Base-by-base conservation (phyloP, 2,329 filamentous ascomycete genomes). In the Huntiella decipiens region DNA sequence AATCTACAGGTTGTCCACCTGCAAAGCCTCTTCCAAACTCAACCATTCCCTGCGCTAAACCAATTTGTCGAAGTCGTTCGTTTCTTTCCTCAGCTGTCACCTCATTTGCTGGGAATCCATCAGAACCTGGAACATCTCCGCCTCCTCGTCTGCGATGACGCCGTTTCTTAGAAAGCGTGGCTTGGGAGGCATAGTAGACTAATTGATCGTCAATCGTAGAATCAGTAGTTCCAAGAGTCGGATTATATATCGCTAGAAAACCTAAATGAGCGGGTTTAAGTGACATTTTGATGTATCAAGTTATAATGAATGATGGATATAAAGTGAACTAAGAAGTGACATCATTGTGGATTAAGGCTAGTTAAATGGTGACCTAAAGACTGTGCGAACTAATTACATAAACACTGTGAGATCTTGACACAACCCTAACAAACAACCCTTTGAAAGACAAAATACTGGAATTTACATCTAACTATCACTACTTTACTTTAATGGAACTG, bases 191-290 rank as follows among this genome's bases (percentile, higher is more conserved):
- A 64, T 93, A 95, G 67, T 94, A 98, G 54, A 95, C 83, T 52
- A 96, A 84, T 63, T 98, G 85, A 53, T 91, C 71, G 48, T 73
- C 68, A 53, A 88, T 68, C 1, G 66, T 70, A 38, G 71, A 67
- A 54, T 72, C 68, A 3, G 65, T 69, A 38, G 56, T 58, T 55
- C 82, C 79, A 38, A 92, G 71, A 4, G 79, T 76, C 32, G 92
- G 91, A 60, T 93, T 96, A 69, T 93, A 98, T 59, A 98, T 92
- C 59, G 88, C 78, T 39, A 98, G 72, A 60, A 91, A 96, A 55
- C 83, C 82, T 28, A 96, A 74, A 34, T 50, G 48, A 33, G 48
- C 48, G 8, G 44, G 48, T 32, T 37, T 42, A 36, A 40, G 39
- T 13, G 47, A 46, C 47, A 49, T 49, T 6, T n/a, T 16, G 28